Base-by-base conservation (phyloP, 768 basidiomycete species). In the Rhizopogon vinicolor region DNA sequence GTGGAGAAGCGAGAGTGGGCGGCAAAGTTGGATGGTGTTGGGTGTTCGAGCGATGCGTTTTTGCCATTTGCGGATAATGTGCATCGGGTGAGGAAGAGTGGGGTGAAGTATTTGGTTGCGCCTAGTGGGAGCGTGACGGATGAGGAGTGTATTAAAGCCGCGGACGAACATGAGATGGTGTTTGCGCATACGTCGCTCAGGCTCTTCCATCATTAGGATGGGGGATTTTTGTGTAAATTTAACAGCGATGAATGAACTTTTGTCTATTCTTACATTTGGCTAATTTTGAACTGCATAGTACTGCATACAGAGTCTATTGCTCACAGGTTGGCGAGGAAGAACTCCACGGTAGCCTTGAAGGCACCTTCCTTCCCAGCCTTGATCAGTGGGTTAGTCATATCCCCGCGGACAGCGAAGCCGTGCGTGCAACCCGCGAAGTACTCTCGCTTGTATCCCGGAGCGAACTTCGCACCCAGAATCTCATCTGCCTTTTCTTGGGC, bases 41-140 rank as follows among this genome's bases (percentile, higher is more conserved):
- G 90, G 6, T 96, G 97, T 73, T 91, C 91, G 33, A 94, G 92
- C 58, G 97, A 99, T 62, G 97, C 96, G 50, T 99, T 99, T 82
- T 98, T 98, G 93, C 97, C 97, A 16, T 98, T 98, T 84, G 83
- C 96, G 12, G 97, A 99, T 67, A 99, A 98, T 63, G 96, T 99
- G 35, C 91, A 98, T 68, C 80, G 97, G 44, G 91, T 93, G 50
- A 79, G 82, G 71, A 87, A 90, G 78, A 95, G 93, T 58, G 97
- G 97, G 0, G 95, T 93, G 48, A 84, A 75, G 67, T 98, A 97
- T 72, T 78, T 99, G 45, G 93, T 93, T 25, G 93, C 95, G 7
- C 89, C 91, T 2, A 84, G 87, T 49, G 97, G 97, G 46, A 94
- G 91, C 62, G 93, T 99, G 57, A 98, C 98, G 96, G 97, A 99